Conservation (phyloP, 805 yeast species). For the Wickerhamomyces queroliae region DNA sequence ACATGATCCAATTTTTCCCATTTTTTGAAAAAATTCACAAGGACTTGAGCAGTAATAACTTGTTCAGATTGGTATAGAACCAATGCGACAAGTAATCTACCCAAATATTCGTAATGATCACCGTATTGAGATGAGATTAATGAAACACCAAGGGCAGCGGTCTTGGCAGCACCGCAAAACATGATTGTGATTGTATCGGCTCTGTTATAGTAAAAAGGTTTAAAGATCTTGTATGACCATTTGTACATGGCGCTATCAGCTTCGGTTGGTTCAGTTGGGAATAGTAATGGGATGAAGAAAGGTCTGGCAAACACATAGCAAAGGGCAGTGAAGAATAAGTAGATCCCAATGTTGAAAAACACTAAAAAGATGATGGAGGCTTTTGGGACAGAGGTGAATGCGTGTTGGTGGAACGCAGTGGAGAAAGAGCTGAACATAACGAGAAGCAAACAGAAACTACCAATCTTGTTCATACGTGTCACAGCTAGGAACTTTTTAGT, state of each 20-base stretch:
- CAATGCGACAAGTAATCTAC: conserved; percentile 71
- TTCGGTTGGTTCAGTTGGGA: conserved; percentile 42
- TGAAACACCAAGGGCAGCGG: conserved; percentile 89
- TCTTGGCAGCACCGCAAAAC: conserved; percentile 90
- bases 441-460: conserved; percentile 71
- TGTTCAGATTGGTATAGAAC: conserved; percentile 87
- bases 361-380: conserved; percentile 69
- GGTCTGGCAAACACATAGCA: conserved; percentile 62
- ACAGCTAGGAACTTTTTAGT: conserved; percentile 53
- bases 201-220: conserved; percentile 67
- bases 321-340: conserved; percentile 66
- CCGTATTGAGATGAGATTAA: conserved; percentile 80
- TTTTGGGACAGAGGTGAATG: conserved; percentile 66
- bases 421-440: conserved; percentile 78
- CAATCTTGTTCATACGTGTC: conserved; percentile 63
- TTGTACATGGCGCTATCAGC: conserved; percentile 39
- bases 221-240: conserved; percentile 28
- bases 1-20: conserved; percentile 43
- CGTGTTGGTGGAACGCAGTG: conserved; percentile 79
- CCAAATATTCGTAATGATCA: conserved; percentile 49
- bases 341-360: conserved; percentile 78
- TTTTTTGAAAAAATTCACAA: conserved; percentile 58
- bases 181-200: conserved; percentile 72
- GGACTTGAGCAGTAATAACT: conserved; percentile 72
- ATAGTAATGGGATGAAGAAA: conserved; percentile 37